phyloP scores from a whole-genome alignment of 2,329 filamentous ascomycete genomes.

The Aspergillus ochraceus region DNA sequence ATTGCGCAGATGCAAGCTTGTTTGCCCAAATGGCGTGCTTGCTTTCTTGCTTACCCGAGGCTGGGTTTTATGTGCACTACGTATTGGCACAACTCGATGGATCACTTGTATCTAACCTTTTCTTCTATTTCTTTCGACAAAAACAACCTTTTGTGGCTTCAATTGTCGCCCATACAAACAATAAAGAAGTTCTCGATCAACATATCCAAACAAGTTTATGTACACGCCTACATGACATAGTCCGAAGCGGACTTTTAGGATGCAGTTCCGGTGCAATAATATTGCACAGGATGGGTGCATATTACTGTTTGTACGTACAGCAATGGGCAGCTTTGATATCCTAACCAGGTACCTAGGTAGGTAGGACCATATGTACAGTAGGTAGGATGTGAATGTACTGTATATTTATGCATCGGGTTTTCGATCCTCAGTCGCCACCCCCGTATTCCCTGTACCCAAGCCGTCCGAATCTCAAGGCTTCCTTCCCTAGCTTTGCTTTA shows the following conservation, averaged over 20 bases:
- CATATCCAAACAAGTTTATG: neutral
- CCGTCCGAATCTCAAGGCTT: neutral
- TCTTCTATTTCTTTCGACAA: neutral
- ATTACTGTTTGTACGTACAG: neutral
- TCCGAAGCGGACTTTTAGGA: neutral
- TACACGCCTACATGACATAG: neutral
- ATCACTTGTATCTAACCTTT: neutral
- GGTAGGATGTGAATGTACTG: neutral
- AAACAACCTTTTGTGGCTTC: neutral
- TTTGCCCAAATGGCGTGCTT: neutral
- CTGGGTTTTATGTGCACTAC: neutral
- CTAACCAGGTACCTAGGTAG: neutral
- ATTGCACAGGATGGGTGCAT: neutral
- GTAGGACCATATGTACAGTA: no score
- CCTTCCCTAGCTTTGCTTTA: neutral
- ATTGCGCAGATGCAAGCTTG: neutral
- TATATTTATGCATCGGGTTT: neutral
- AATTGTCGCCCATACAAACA: neutral
- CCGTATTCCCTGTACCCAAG: neutral
- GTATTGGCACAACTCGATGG: neutral
- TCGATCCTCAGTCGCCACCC: neutral
- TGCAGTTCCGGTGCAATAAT: neutral
- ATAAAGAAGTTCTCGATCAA: neutral
- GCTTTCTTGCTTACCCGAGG: no score
- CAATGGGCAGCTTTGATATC: neutral